Base-by-base conservation (phyloP, 176 grass and related monocot species). In the Lolium rigidum region DNA sequence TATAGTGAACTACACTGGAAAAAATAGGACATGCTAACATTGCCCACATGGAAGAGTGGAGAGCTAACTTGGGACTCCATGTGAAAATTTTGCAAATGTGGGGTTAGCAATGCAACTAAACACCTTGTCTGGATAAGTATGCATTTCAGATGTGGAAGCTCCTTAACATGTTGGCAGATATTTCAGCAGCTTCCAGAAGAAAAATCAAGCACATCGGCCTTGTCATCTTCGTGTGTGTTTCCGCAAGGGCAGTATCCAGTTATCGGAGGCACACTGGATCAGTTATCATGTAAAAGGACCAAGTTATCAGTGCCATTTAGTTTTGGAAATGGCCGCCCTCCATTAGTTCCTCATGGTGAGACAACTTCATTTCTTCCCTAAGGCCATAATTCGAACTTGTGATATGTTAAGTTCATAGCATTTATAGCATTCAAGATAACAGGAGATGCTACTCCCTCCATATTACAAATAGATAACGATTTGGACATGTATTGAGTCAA, bases 161-260 rank as follows among this genome's bases (percentile, higher is more conserved):
- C 88, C 90, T 95, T 95, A 94, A 94, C 48, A 21, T 74, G 56
- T 77, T 64, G 47, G 41, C 74, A 98, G 96, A 95, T 98, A 83
- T 98, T 98, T 95, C 78, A 98, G 79, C 90, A 85, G 79, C 79
- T 98, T 82, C 67, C 92, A 10, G 88, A 89, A 65, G 96, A 98
- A 62, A 98, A 92, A 91, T 31, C 82, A 70, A 91, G 86, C 54
- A 31, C 74, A 88, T 75, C 88, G 66, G 77, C 80, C 39, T 55
- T 95, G 49, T 86, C 88, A 86, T 86, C 90, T 12, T 76, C 87
- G 2, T 76, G n/a, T 62, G 41, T 43, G 67, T 56, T 79, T 71
- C 68, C 67, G 63, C 81, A 84, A 91, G 85, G 70, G 52, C 76
- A 66, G 47, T 25, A 16, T 84, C 57, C 80, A 84, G 66, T 49